A percentile compares a stretch with the other conserved stretches of the same genome.
Conservation (phyloP, 768 basidiomycete species). For the Agaricus bisporus region DNA sequence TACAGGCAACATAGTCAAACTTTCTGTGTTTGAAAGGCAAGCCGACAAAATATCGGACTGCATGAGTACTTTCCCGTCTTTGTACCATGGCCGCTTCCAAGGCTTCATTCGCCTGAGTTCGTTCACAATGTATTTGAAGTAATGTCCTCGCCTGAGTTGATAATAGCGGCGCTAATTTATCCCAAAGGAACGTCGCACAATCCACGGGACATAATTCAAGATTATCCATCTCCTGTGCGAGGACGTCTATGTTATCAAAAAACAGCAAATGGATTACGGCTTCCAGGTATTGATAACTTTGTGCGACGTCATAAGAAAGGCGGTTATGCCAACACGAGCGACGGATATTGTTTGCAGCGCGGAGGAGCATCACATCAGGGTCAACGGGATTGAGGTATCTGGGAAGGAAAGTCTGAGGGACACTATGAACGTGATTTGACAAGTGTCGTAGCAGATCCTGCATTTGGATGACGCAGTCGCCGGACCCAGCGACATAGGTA, state of each 20-base stretch:
- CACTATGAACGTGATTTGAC: slow-evolving; percentile 10
- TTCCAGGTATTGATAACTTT: slow-evolving; percentile 28
- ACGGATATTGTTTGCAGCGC: slow-evolving; percentile 19
- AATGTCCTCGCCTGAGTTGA: slow-evolving; percentile 15
- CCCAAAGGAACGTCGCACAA: slow-evolving; percentile 32
- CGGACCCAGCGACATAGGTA: slow-evolving; percentile 22
- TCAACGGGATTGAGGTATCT: slow-evolving; percentile 11
- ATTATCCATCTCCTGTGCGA: slow-evolving; percentile 25
- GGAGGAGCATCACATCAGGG: slow-evolving; percentile 14
- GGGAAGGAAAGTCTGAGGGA: slow-evolving; percentile 1
- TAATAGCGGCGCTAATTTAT: slow-evolving; percentile 30
- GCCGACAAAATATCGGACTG: slow-evolving; percentile 41
- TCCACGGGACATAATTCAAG: slow-evolving; percentile 35
- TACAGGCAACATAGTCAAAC: slow-evolving; percentile 36
- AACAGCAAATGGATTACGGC: slow-evolving; percentile 32
- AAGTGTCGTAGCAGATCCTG: slow-evolving; percentile 5
- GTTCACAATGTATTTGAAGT: slow-evolving; percentile 25
- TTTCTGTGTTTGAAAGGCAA: slow-evolving; percentile 37
- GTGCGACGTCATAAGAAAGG: slow-evolving; percentile 17
- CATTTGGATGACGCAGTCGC: slow-evolving; percentile 22
- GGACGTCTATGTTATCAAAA: slow-evolving; percentile 23
- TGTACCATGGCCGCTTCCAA: slow-evolving; percentile 13
- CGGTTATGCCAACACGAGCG: slow-evolving; percentile 15
- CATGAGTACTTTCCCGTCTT: not conserved
- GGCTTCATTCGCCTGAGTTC: slow-evolving; percentile 24